Percentiles rank a stretch among this genome's conserved stretches.
These are phyloP conservation scores for Exserohilum turcica DNA, from an alignment of 2,329 filamentous ascomycete genomes.

Conservation along the genomic window DNA sequence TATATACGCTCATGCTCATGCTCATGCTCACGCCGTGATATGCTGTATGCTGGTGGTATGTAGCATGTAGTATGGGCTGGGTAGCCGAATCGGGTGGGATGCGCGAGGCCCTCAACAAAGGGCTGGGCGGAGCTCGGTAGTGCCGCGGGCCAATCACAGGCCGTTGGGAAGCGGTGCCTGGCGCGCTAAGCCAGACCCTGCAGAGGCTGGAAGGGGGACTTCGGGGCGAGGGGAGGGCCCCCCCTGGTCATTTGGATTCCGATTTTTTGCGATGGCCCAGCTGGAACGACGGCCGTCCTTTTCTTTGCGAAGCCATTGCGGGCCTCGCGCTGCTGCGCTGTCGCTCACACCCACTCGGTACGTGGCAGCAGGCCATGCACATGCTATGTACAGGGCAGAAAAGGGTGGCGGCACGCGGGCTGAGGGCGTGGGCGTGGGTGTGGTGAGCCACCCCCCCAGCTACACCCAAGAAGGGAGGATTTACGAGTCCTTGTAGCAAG, in stretches of 20 bases:
- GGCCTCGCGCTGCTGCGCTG: neutral
- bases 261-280: slow-evolving; percentile 17
- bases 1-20: no score
- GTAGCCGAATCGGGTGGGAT: neutral
- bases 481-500: no score
- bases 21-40: no score
- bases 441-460: no score
- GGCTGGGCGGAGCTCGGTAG: slow-evolving; percentile 8
- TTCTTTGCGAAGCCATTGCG: slow-evolving; percentile 16
- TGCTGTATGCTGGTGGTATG: no score
- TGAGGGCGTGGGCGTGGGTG: neutral
- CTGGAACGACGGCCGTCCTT: slow-evolving; percentile 1
- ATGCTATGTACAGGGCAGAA: neutral
- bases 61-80: neutral
- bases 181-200: slow-evolving; percentile 18
- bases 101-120: slow-evolving; percentile 8
- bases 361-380: neutral
- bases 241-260: slow-evolving; percentile 8
- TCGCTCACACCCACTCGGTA: neutral
- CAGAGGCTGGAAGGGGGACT: slow-evolving; percentile 20
- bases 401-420: slow-evolving; percentile 7
- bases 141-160: slow-evolving; percentile 11
- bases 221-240: no score
- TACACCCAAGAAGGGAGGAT: no score
- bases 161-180: slow-evolving; percentile 14